Evolutionary conservation across 768 basidiomycete genomes (phyloP).

Genomic region (Rhodotorula taiwanensis): DNA sequence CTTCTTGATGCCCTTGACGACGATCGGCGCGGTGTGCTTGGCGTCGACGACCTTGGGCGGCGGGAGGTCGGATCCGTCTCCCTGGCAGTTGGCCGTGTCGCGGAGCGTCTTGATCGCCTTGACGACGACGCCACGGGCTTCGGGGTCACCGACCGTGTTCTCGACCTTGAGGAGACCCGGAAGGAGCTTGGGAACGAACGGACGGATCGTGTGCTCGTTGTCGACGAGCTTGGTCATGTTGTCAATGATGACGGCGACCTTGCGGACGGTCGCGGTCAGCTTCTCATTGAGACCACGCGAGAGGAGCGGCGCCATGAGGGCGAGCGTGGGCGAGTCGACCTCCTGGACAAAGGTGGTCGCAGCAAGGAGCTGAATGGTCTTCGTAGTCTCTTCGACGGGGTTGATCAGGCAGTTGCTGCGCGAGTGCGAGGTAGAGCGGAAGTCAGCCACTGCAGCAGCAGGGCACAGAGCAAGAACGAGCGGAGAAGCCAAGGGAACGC

Average conservation of each 20-base stretch:
- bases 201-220: conserved; percentile 79
- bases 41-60: conserved; percentile 71
- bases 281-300: conserved; percentile 87
- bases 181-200: conserved; percentile 77
- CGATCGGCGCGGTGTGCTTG: conserved; percentile 57
- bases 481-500: conserved; percentile 39
- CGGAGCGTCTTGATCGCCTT: conserved; percentile 93
- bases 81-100: conserved; percentile 80
- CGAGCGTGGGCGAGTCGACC: conserved; percentile 88
- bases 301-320: conserved; percentile 88
- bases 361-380: conserved; percentile 89
- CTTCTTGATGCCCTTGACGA: conserved; percentile 74
- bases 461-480: too few relatives aligned
- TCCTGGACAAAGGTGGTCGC: conserved; percentile 95
- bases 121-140: conserved; percentile 85
- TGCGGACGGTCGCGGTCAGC: conserved; percentile 92
- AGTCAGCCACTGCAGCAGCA: not conserved
- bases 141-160: conserved; percentile 90
- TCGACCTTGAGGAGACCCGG: conserved; percentile 82
- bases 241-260: conserved; percentile 81
- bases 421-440: not conserved
- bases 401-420: conserved; percentile 79
- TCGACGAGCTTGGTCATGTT: conserved; percentile 89
- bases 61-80: conserved; percentile 86
- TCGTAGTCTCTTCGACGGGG: conserved; percentile 92